These are phyloP conservation scores for Chernovozyma sophiae-reginae DNA, from an alignment of 1,139 yeast genomes.

Conservation along the genomic window DNA sequence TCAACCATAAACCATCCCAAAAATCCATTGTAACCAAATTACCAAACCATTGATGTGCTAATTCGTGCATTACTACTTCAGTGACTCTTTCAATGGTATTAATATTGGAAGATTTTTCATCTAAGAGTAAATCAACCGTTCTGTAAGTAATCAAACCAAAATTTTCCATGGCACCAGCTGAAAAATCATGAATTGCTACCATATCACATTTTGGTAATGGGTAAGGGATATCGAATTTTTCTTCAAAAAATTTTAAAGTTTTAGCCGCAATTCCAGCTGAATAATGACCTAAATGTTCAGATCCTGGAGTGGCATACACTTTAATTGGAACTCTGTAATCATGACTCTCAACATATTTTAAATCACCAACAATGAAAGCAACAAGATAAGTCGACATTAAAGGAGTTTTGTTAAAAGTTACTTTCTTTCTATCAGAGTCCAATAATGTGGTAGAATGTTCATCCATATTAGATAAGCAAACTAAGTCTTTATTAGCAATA, in stretches of 20 bases:
- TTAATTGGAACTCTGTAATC: slow-evolving; percentile 67
- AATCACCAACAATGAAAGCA: slow-evolving; percentile 77
- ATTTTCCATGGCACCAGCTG: slow-evolving; percentile 88
- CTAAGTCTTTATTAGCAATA: slow-evolving; percentile 54
- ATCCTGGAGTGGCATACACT: slow-evolving; percentile 70
- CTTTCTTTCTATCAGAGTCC: slow-evolving; percentile 48
- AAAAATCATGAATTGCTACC: slow-evolving; percentile 72
- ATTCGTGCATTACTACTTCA: slow-evolving; percentile 84
- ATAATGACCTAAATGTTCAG: slow-evolving; percentile 55
- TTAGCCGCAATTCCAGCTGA: slow-evolving; percentile 67
- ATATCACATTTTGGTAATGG: slow-evolving; percentile 73
- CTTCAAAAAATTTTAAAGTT: slow-evolving; percentile 62
- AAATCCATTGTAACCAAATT: slow-evolving; percentile 89
- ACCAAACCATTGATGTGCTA: slow-evolving; percentile 95
- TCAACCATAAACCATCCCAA: slow-evolving; percentile 93
- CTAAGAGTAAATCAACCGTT: slow-evolving; percentile 67
- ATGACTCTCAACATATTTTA: slow-evolving; percentile 59
- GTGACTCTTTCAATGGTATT: slow-evolving; percentile 74
- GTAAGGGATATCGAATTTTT: slow-evolving; percentile 60
- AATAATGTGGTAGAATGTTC: slow-evolving; percentile 44
- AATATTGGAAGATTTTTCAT: slow-evolving; percentile 62
- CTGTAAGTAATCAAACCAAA: slow-evolving; percentile 86
- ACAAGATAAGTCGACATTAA: slow-evolving; percentile 75
- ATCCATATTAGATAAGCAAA: slow-evolving; percentile 81
- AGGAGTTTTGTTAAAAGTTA: slow-evolving; percentile 53